Percentiles rank a stretch among this genome's conserved stretches.
phyloP scores from a whole-genome alignment of 1,139 yeast genomes.

The Yamadazyma atmosphaerica region DNA sequence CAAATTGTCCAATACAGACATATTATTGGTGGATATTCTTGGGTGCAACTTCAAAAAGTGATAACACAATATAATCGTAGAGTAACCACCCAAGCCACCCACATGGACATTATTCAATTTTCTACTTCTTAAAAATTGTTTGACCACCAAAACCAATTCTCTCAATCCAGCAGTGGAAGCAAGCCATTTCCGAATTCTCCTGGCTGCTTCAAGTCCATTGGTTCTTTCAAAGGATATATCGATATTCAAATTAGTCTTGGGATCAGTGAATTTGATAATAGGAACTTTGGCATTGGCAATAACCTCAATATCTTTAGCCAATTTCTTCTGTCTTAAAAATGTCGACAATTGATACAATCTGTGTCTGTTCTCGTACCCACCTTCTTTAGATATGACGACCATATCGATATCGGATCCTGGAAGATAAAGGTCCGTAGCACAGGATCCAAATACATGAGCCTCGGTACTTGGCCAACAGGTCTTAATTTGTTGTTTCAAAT shows the following conservation, averaged over 20 bases:
- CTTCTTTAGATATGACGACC: slow-evolving; percentile 71
- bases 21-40: slow-evolving; percentile 63
- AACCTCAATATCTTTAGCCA: slow-evolving; percentile 79
- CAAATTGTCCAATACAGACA: slow-evolving; percentile 70
- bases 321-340: slow-evolving; percentile 56
- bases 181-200: slow-evolving; percentile 75
- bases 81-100: slow-evolving; percentile 96
- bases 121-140: slow-evolving; percentile 82
- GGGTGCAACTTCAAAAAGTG: slow-evolving; percentile 85
- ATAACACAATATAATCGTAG: slow-evolving; percentile 84
- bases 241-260: slow-evolving; percentile 67
- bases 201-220: slow-evolving; percentile 86
- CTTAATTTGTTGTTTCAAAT: slow-evolving; percentile 57
- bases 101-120: slow-evolving; percentile 87
- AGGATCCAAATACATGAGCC: slow-evolving; percentile 89
- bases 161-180: slow-evolving; percentile 74
- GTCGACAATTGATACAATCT: slow-evolving; percentile 76
- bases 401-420: slow-evolving; percentile 98
- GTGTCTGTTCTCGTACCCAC: slow-evolving; percentile 66
- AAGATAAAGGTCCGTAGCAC: slow-evolving; percentile 88
- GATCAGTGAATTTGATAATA: slow-evolving; percentile 88
- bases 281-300: slow-evolving; percentile 95
- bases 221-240: slow-evolving; percentile 90
- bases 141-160: slow-evolving; percentile 79
- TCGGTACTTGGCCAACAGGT: slow-evolving; percentile 79